Conservation (phyloP, 2,329 filamentous ascomycete species). For the Periconia digitata region DNA sequence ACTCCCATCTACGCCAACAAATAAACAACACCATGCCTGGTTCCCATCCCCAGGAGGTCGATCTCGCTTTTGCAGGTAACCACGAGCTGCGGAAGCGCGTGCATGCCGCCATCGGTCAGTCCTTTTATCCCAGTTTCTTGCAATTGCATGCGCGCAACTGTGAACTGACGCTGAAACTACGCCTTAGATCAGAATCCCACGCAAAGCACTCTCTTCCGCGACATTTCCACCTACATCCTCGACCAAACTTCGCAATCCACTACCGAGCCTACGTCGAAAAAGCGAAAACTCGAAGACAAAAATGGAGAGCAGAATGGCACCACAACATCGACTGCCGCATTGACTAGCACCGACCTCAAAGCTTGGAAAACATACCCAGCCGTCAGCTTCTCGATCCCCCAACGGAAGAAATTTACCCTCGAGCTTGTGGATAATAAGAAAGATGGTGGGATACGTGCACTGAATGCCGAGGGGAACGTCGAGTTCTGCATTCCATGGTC, state of each 20-base stretch:
- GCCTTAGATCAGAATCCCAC: slow-evolving; percentile 33
- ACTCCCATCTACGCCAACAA: not conserved
- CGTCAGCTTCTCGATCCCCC: slow-evolving; percentile 63
- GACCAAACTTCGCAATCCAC: slow-evolving; percentile 23
- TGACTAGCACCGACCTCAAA: slow-evolving; percentile 24
- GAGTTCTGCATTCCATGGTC: slow-evolving; percentile 56
- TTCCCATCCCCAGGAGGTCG: slow-evolving; percentile 32
- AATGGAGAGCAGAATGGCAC: slow-evolving; percentile 21
- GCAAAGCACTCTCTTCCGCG: slow-evolving; percentile 37
- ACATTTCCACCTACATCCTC: slow-evolving; percentile 41
- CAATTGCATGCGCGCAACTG: slow-evolving; percentile 4
- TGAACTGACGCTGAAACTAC: slow-evolving; percentile 7
- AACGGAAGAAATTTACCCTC: slow-evolving; percentile 64
- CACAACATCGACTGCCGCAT: slow-evolving; percentile 12
- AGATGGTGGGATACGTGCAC: slow-evolving; percentile 50
- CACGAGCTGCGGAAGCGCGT: slow-evolving; percentile 41
- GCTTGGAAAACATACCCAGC: slow-evolving; percentile 45
- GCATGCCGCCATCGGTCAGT: slow-evolving; percentile 39
- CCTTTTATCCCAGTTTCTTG: not conserved
- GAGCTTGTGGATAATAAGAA: slow-evolving; percentile 52
- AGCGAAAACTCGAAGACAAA: slow-evolving; percentile 41
- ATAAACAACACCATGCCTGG: slow-evolving; percentile 12
- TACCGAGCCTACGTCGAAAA: slow-evolving; percentile 38
- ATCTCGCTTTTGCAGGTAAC: slow-evolving; percentile 37
- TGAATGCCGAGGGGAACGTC: slow-evolving; percentile 54